Evolutionary conservation across 805 yeast species (phyloP).

Genomic region (Tetrapisispora fleetii): DNA sequence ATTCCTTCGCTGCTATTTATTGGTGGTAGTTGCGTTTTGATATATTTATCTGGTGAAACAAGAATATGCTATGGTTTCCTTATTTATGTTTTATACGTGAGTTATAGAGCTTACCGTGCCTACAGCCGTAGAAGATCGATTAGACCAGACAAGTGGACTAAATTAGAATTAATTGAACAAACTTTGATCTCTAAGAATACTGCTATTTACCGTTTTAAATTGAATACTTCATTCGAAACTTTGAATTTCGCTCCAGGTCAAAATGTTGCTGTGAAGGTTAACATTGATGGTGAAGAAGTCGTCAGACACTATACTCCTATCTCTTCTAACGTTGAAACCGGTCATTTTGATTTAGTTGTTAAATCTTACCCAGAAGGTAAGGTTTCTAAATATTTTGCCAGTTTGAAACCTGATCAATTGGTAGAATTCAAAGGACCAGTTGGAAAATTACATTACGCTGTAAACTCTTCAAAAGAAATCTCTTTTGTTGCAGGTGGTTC

Average conservation of each 20-base stretch:
- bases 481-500: conserved; percentile 78
- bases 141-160: conserved; percentile 45
- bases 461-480: conserved; percentile 52
- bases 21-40: conserved; percentile 49
- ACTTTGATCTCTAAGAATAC: conserved; percentile 61
- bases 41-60: conserved; percentile 30
- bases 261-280: conserved; percentile 50
- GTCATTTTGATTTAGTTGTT: conserved; percentile 66
- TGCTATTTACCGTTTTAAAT: conserved; percentile 63
- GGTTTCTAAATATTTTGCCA: conserved; percentile 59
- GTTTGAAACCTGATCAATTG: conserved; percentile 51
- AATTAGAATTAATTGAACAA: conserved; percentile 62
- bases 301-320: conserved; percentile 71
- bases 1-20: conserved; percentile 56
- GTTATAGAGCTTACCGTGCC: conserved; percentile 31
- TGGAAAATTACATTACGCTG: conserved; percentile 54
- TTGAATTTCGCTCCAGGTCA: conserved; percentile 67
- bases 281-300: conserved; percentile 28
- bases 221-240: conserved; percentile 49
- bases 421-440: conserved; percentile 73
- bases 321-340: conserved; percentile 56
- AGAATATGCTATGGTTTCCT: conserved; percentile 27
- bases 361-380: conserved; percentile 66
- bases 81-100: conserved; percentile 33
- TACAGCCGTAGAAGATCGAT: conserved; percentile 36